Percentiles rank a stretch among this genome's conserved stretches.
These are phyloP conservation scores for Gastrolobium bilobum DNA, from an alignment of 306 rosid genomes.

Conservation along the genomic window DNA sequence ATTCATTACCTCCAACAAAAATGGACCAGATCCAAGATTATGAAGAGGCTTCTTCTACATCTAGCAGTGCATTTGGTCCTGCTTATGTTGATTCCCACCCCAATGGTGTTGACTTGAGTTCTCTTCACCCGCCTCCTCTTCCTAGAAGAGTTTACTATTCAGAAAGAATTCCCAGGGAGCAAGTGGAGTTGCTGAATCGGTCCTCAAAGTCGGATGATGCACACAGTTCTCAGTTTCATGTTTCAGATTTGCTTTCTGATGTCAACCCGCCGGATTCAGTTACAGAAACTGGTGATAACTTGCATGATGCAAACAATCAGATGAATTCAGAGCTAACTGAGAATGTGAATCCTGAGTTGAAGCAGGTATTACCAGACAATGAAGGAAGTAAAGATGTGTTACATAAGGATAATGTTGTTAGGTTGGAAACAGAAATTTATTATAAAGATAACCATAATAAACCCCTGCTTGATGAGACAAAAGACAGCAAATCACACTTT, in stretches of 20 bases:
- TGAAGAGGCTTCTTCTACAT: slow-evolving; percentile 61
- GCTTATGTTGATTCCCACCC: slow-evolving; percentile 61
- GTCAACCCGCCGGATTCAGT: slow-evolving; percentile 51
- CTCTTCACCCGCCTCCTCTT: slow-evolving; percentile 67
- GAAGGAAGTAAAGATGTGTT: slow-evolving; percentile 32
- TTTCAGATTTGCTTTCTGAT: slow-evolving; percentile 65
- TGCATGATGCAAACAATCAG: slow-evolving; percentile 59
- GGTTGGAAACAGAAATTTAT: slow-evolving; percentile 35
- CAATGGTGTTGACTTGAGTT: slow-evolving; percentile 66
- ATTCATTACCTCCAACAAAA: slow-evolving; percentile 47
- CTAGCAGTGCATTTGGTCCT: slow-evolving; percentile 58
- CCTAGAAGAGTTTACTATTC: slow-evolving; percentile 77
- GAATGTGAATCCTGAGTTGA: slow-evolving; percentile 54
- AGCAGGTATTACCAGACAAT: slow-evolving; percentile 45
- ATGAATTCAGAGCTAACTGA: slow-evolving; percentile 60
- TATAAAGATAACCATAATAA: slow-evolving; percentile 34
- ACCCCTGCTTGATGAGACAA: slow-evolving; percentile 49
- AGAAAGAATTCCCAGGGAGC: slow-evolving; percentile 87
- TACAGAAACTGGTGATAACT: slow-evolving; percentile 54
- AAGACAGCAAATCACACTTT: slow-evolving; percentile 42
- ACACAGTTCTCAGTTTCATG: slow-evolving; percentile 59
- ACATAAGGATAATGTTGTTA: slow-evolving; percentile 29
- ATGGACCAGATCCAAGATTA: slow-evolving; percentile 61
- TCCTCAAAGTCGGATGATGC: slow-evolving; percentile 84
- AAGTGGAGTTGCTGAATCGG: slow-evolving; percentile 73